Conservation (phyloP, 768 basidiomycete genomes). For the Hydnomerulius pinastri region DNA sequence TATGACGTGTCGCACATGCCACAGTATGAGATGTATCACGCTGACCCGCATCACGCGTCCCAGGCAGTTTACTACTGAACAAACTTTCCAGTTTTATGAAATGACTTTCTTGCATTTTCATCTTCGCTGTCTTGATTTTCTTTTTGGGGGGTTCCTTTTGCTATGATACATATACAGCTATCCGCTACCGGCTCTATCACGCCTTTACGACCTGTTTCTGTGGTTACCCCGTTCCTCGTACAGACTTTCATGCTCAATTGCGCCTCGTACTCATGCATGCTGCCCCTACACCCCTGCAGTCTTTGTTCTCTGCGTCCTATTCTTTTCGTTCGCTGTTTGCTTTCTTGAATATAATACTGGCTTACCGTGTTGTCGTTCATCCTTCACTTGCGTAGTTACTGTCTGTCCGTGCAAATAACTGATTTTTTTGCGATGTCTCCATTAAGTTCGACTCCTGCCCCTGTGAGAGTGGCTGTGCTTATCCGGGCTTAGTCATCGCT, state of each 20-base stretch:
- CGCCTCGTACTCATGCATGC: conserved; percentile 24
- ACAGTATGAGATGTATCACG: conserved; percentile 68
- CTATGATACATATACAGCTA: conserved; percentile 22
- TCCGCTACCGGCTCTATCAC: conserved; percentile 9
- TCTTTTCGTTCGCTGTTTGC: conserved; percentile 13
- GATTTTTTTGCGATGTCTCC: neutral
- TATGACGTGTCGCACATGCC: conserved; percentile 66
- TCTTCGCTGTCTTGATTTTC: conserved; percentile 10
- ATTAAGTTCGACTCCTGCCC: neutral
- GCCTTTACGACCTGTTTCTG: conserved; percentile 11
- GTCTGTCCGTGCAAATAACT: conserved; percentile 16
- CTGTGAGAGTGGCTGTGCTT: conserved; percentile 11
- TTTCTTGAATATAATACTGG: conserved; percentile 5
- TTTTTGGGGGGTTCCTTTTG: conserved; percentile 24
- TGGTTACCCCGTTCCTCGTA: conserved; percentile 25
- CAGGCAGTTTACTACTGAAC: conserved; percentile 63
- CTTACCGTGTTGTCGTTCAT: conserved; percentile 4
- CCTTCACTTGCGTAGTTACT: conserved; percentile 16
- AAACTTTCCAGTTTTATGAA: conserved; percentile 8
- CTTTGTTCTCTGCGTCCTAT: conserved; percentile 11
- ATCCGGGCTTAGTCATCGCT: conserved; percentile 4
- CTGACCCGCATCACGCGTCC: conserved; percentile 49
- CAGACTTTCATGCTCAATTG: conserved; percentile 27
- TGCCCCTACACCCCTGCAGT: conserved; percentile 22
- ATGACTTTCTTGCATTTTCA: conserved; percentile 8